phyloP scores from a whole-genome alignment of 108 stramenopile genomes.

The Schizochytrium sp. region DNA sequence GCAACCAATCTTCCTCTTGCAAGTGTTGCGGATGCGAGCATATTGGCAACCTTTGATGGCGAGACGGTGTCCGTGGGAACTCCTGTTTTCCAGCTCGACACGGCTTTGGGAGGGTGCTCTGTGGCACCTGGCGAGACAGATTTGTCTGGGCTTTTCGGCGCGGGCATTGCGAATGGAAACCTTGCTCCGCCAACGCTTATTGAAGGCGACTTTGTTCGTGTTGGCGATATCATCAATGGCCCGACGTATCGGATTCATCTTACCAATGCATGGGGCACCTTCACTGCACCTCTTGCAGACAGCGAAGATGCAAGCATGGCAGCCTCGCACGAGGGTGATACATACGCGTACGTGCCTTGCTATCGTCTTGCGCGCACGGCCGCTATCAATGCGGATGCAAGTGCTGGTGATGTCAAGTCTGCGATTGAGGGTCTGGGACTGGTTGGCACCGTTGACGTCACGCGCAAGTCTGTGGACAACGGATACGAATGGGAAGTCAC shows the following conservation, averaged over 20 bases:
- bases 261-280: not conserved
- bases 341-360: slow-evolving; percentile 50
- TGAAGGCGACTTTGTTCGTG: not conserved
- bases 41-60: not conserved
- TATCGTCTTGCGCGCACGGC: slow-evolving; percentile 62
- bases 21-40: not conserved
- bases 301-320: not conserved
- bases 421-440: slow-evolving; percentile 55
- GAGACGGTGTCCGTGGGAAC: not conserved
- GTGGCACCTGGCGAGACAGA: not conserved
- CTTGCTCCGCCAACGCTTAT: not conserved
- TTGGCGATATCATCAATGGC: not conserved
- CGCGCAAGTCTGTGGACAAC: slow-evolving; percentile 40
- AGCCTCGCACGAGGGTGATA: not conserved
- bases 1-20: not conserved
- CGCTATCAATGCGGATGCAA: slow-evolving; percentile 56
- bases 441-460: slow-evolving; percentile 58
- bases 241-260: not conserved
- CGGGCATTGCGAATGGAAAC: not conserved
- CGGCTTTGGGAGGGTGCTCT: not conserved
- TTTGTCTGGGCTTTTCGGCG: not conserved
- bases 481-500: slow-evolving; percentile 50
- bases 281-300: not conserved
- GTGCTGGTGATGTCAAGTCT: slow-evolving; percentile 55
- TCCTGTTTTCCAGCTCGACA: not conserved